Conservation (phyloP, 1,284 basidiomycete species). For the Fomitopsis palustris region DNA sequence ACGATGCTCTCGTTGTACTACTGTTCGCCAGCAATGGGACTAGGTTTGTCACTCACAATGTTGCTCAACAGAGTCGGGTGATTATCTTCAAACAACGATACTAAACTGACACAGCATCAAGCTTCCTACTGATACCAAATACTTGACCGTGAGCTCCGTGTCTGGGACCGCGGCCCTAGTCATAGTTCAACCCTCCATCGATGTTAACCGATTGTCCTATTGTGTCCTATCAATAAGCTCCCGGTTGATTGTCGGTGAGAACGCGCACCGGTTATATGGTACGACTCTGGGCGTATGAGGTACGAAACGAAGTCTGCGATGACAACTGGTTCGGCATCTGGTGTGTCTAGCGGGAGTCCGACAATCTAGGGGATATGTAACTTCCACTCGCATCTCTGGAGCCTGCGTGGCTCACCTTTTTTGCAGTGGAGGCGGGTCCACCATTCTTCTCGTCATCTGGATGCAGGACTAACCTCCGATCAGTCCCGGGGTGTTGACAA, state of each 20-base stretch:
- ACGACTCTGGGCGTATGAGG: constrained; percentile 19
- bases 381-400: not conserved
- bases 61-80: too few species aligned
- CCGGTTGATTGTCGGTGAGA: not conserved
- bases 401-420: constrained; percentile 10
- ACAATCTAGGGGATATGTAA: constrained; percentile 4
- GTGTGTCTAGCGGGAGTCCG: constrained; percentile 9
- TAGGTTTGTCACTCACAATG: too few species aligned
- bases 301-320: constrained; percentile 22
- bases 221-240: not conserved
- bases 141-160: too few species aligned
- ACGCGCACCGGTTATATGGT: constrained; percentile 20
- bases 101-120: too few species aligned
- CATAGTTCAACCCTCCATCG: constrained; percentile 18
- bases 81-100: too few species aligned
- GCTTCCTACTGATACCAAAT: too few species aligned
- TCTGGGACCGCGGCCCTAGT: not conserved
- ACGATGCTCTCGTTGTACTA: too few species aligned
- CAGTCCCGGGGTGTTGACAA: not conserved
- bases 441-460: constrained; percentile 20
- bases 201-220: constrained; percentile 21
- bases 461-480: constrained; percentile 7
- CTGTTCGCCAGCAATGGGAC: too few species aligned
- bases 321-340: constrained; percentile 11
- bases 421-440: constrained; percentile 13